Evolutionary conservation across 2,329 filamentous ascomycete genomes (phyloP).

Genomic region (Curvularia verruculosa): DNA sequence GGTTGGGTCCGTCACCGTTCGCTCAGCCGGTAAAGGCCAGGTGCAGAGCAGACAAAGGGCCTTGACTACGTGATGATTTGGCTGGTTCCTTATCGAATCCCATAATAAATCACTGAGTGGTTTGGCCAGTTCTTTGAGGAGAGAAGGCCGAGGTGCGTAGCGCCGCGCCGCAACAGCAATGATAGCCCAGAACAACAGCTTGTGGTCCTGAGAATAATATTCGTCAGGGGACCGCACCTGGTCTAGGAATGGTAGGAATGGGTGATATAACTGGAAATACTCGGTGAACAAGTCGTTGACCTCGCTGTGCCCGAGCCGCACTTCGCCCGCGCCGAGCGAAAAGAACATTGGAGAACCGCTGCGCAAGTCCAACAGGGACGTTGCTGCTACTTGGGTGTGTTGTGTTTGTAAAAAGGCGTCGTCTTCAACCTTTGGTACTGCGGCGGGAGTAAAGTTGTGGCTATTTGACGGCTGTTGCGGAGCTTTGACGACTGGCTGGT

Average conservation of each 20-base stretch:
- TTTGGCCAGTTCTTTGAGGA: conserved; percentile 70
- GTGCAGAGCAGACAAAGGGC: conserved; percentile 79
- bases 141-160: conserved; percentile 66
- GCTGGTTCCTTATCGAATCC: conserved; percentile 78
- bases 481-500: conserved; percentile 36
- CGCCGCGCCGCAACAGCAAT: conserved; percentile 76
- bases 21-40: conserved; percentile 83
- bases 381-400: conserved; percentile 48
- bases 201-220: conserved; percentile 76
- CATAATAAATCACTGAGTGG: conserved; percentile 74
- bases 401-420: conserved; percentile 46
- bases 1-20: conserved; percentile 78
- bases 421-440: conserved; percentile 38
- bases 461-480: conserved; percentile 32
- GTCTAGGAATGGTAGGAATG: conserved; percentile 77
- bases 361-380: conserved; percentile 51
- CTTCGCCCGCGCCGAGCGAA: conserved; percentile 60
- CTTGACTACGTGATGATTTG: conserved; percentile 81
- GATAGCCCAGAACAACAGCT: conserved; percentile 85
- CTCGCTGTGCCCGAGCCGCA: conserved; percentile 52
- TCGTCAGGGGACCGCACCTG: conserved; percentile 69
- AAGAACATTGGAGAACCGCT: conserved; percentile 62
- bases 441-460: conserved; percentile 29
- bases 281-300: conserved; percentile 68
- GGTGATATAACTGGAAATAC: conserved; percentile 78